phyloP scores from a whole-genome alignment of 176 grass and related monocot species.

The Elymus sibiricus region DNA sequence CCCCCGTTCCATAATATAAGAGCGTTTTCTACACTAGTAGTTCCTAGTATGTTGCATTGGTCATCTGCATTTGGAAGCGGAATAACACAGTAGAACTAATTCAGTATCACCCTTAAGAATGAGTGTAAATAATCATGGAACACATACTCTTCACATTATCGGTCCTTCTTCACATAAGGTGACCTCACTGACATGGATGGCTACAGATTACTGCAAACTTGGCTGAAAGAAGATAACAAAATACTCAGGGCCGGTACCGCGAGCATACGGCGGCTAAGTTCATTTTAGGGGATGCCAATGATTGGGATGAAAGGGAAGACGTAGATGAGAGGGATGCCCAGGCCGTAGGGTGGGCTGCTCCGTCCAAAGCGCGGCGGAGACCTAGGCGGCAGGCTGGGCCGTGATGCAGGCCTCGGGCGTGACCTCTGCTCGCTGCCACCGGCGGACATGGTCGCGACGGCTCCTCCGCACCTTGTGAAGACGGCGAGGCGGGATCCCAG shows the following conservation, averaged over 20 bases:
- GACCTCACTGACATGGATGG: background rate
- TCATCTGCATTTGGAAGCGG: background rate
- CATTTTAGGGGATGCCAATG: slow-evolving; percentile 13
- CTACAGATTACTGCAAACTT: background rate
- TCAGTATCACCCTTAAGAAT: background rate
- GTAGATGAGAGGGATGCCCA: slow-evolving; percentile 38
- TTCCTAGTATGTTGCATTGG: background rate
- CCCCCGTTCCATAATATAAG: no score
- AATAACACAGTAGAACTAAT: background rate
- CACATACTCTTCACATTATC: background rate
- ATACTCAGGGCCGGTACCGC: background rate
- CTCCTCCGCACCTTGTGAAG: slow-evolving; percentile 17
- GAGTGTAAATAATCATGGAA: background rate
- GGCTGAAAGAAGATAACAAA: background rate
- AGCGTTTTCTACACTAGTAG: no score
- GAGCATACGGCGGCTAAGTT: background rate
- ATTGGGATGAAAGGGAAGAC: slow-evolving; percentile 52
- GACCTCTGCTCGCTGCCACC: background rate
- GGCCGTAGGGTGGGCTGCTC: background rate
- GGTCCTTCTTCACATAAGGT: background rate
- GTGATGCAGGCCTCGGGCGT: background rate
- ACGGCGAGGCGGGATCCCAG: slow-evolving; percentile 38
- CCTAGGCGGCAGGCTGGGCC: background rate
- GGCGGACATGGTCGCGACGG: background rate
- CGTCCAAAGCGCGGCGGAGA: background rate